Evolutionary conservation across 1,284 basidiomycete genomes (phyloP).

Genomic region (Fomitiporia mediterranea): DNA sequence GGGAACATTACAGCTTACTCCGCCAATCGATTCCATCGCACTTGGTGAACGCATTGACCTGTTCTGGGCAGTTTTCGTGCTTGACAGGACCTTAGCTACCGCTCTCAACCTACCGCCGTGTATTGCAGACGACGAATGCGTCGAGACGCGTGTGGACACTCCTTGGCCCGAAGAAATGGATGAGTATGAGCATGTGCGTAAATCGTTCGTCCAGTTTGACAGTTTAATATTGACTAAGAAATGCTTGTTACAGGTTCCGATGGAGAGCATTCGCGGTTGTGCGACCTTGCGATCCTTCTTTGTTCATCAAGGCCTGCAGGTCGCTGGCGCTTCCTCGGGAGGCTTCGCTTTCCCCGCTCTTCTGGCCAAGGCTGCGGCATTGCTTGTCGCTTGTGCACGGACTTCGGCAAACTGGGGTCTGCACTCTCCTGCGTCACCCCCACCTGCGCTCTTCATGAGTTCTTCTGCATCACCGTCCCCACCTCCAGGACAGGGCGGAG

Average conservation of each 20-base stretch:
- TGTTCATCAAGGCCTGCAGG: constrained; percentile 43
- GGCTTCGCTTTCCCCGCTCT: constrained; percentile 60
- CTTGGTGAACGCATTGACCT: constrained; percentile 38
- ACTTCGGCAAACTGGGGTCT: constrained; percentile 56
- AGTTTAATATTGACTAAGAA: neutral
- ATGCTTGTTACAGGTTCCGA: constrained; percentile 43
- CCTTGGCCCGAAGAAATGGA: constrained; percentile 39
- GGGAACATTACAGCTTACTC: constrained; percentile 36
- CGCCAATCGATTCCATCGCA: constrained; percentile 47
- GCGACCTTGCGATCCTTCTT: constrained; percentile 61
- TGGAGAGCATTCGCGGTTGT: constrained; percentile 44
- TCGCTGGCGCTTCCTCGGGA: constrained; percentile 28
- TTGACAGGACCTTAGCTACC: constrained; percentile 40
- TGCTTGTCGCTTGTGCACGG: constrained; percentile 61
- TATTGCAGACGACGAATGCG: constrained; percentile 36
- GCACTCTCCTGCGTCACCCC: constrained; percentile 32
- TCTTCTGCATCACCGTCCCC: constrained; percentile 13
- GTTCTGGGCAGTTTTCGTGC: constrained; percentile 42
- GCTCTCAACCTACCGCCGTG: constrained; percentile 36
- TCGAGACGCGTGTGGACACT: constrained; percentile 34
- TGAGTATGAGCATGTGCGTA: constrained; percentile 32
- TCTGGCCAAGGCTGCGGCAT: constrained; percentile 68
- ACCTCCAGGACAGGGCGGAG: constrained; percentile 34
- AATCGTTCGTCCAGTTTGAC: too few species aligned
- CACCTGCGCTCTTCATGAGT: constrained; percentile 7